A percentile compares a stretch with the other conserved stretches of the same genome.
phyloP scores from a whole-genome alignment of 768 basidiomycete species.

The Russula vinacea region DNA sequence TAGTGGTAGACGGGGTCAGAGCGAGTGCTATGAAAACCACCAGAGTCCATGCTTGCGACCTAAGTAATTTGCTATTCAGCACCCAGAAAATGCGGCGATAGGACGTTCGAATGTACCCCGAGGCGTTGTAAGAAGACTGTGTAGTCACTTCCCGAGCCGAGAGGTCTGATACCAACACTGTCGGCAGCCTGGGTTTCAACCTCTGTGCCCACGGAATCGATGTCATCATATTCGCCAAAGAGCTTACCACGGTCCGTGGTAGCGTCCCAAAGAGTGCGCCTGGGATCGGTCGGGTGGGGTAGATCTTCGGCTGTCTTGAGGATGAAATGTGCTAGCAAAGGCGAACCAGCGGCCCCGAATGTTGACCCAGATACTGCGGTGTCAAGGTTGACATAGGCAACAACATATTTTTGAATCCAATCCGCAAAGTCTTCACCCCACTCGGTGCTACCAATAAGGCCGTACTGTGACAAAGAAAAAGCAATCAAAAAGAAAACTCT shows the following conservation, averaged over 20 bases:
- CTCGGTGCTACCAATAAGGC: slow-evolving; percentile 83
- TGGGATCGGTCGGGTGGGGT: slow-evolving; percentile 64
- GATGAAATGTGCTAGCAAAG: slow-evolving; percentile 78
- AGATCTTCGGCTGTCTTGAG: slow-evolving; percentile 63
- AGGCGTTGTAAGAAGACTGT: slow-evolving; percentile 87
- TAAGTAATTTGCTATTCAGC: slow-evolving; percentile 25
- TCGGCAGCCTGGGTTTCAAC: slow-evolving; percentile 38
- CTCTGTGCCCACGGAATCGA: slow-evolving; percentile 44
- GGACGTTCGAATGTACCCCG: slow-evolving; percentile 47
- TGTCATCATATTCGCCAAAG: slow-evolving; percentile 45
- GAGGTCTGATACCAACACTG: slow-evolving; percentile 47
- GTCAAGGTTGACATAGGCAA: slow-evolving; percentile 85
- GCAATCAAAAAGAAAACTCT: background rate
- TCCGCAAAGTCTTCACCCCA: slow-evolving; percentile 89
- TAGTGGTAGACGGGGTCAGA: slow-evolving; percentile 59
- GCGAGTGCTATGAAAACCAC: slow-evolving; percentile 38
- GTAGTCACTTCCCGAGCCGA: slow-evolving; percentile 89
- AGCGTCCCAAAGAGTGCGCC: slow-evolving; percentile 78
- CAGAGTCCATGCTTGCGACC: slow-evolving; percentile 39
- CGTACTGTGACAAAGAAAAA: slow-evolving; percentile 41
- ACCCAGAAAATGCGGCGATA: slow-evolving; percentile 34
- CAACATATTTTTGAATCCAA: slow-evolving; percentile 77
- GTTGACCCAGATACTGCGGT: slow-evolving; percentile 60
- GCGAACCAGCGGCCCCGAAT: slow-evolving; percentile 61
- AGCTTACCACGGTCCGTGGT: slow-evolving; percentile 54